Percentiles rank a stretch among this genome's conserved stretches.
Evolutionary conservation across 78 protist species (phyloP).

Genomic region (slime mould (Dictyostelium discoideum)): dicty_2.7 NC_007090.3:2975001-2975500

Average conservation of each 20-base stretch:
- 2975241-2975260: too few species aligned
- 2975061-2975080: slow-evolving; percentile 58
- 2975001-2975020: slow-evolving; percentile 70
- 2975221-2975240: neutral
- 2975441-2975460: too few species aligned
- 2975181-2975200: slow-evolving; percentile 43
- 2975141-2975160: slow-evolving; percentile 50
- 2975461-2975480: neutral
- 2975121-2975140: slow-evolving; percentile 75
- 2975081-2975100: slow-evolving; percentile 65
- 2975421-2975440: neutral
- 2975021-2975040: slow-evolving; percentile 76
- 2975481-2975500: neutral
- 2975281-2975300: slow-evolving; percentile 65
- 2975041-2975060: slow-evolving; percentile 30
- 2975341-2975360: too few species aligned
- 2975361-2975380: neutral
- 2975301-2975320: slow-evolving; percentile 56
- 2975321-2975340: neutral
- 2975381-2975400: neutral
- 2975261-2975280: too few species aligned
- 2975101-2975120: slow-evolving; percentile 71
- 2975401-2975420: neutral
- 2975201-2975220: neutral
- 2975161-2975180: slow-evolving; percentile 63